Conservation (phyloP, 306 rosid species). For the Rosa multiflora region DNA sequence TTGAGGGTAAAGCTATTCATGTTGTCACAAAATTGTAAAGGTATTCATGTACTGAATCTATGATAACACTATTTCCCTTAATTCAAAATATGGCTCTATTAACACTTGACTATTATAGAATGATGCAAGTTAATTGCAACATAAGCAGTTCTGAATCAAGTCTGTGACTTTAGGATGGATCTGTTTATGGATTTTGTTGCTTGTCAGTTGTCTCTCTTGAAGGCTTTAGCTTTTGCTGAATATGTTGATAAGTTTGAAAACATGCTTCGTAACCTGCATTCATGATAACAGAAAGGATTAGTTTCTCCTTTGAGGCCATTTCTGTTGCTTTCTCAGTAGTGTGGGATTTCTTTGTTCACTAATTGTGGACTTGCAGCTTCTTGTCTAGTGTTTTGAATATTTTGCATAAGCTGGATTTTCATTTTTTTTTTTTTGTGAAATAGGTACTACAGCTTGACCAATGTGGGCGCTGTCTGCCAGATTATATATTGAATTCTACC, state of each 20-base stretch:
- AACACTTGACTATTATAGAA: background rate
- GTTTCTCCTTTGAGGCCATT: background rate
- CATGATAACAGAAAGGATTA: background rate
- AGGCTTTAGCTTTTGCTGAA: background rate
- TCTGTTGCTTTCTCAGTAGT: background rate
- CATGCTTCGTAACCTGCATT: background rate
- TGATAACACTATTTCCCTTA: background rate
- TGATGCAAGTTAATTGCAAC: background rate
- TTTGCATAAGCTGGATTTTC: slow-evolving; percentile 6
- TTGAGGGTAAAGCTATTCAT: background rate
- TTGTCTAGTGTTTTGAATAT: slow-evolving; percentile 6
- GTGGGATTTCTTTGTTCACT: background rate
- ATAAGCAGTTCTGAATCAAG: background rate
- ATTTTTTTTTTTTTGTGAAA: slow-evolving; percentile 27
- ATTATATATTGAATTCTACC: slow-evolving; percentile 46
- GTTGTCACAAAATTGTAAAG: background rate
- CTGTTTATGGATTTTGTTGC: background rate
- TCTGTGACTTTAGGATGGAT: background rate
- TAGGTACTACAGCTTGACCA: slow-evolving; percentile 83
- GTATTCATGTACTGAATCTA: background rate
- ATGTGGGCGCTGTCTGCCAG: slow-evolving; percentile 76
- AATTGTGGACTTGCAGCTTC: slow-evolving; percentile 3
- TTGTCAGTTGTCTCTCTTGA: background rate
- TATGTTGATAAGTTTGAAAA: background rate
- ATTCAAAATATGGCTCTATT: background rate